Percentiles rank a stretch among this genome's conserved stretches.
Conservation (phyloP, 257 asterid species). For the Lithospermum erythrorhizon region DNA sequence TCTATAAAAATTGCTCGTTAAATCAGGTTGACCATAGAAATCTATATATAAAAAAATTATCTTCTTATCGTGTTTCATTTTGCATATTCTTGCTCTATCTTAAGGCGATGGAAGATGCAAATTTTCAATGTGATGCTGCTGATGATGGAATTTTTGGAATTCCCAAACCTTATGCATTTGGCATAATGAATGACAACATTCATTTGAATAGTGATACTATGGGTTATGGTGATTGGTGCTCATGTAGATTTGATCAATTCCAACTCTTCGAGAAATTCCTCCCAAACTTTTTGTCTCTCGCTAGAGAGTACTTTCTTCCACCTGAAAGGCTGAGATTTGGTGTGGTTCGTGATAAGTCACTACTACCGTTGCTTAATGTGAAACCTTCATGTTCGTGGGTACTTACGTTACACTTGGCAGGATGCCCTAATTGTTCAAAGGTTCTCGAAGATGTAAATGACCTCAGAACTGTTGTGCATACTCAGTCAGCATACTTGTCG, state of each 20-base stretch:
- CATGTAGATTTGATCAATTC: slow-evolving; percentile 50
- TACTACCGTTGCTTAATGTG: slow-evolving; percentile 44
- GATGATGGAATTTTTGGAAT: slow-evolving; percentile 27
- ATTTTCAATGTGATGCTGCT: slow-evolving; percentile 40
- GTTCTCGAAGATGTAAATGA: slow-evolving; percentile 50
- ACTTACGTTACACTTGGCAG: slow-evolving; percentile 44
- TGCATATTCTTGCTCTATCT: slow-evolving; percentile 12
- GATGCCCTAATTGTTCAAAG: slow-evolving; percentile 65
- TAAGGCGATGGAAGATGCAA: slow-evolving; percentile 40
- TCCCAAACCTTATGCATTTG: slow-evolving; percentile 40
- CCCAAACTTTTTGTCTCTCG: slow-evolving; percentile 41
- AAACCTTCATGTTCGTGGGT: slow-evolving; percentile 58
- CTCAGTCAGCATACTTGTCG: slow-evolving; percentile 44
- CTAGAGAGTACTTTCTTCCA: slow-evolving; percentile 68
- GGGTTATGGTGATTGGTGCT: slow-evolving; percentile 28
- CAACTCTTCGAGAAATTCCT: slow-evolving; percentile 50
- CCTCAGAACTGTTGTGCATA: slow-evolving; percentile 44
- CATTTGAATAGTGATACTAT: slow-evolving; percentile 30
- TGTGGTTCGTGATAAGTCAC: slow-evolving; percentile 50
- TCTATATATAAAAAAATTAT: slow-evolving; percentile 14
- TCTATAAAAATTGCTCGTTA: slow-evolving; percentile 18
- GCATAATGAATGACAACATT: slow-evolving; percentile 32
- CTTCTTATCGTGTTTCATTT: slow-evolving; percentile 13
- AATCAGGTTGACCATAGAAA: slow-evolving; percentile 11
- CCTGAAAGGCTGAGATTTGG: slow-evolving; percentile 71